Evolutionary conservation across 75 land plant species (phyloP), one percentile per base, ranked within the genome.

Genomic region (Chamaecyparis obtusa): DNA sequence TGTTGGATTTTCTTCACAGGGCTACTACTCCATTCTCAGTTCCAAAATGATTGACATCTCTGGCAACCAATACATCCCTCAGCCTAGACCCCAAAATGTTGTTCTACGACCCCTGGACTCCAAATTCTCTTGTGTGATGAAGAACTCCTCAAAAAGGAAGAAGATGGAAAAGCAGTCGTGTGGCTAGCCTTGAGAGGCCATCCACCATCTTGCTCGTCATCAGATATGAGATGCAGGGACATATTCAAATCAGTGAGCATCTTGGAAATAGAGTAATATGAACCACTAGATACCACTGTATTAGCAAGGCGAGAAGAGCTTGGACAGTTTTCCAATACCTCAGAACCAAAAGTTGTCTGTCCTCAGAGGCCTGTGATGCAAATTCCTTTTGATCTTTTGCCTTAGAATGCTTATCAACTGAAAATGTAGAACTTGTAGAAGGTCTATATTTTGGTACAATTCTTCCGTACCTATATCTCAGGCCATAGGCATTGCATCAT

Each of bases 401-500:
- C n/a, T 93, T 93, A 71, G 97, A 96, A 85, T 94, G 95, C 86
- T 93, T 56, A 82, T 92, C 75, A 2, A 91, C 90, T 14, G 94
- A 91, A 75, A 93, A 96, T 5, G 91, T 91, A 14, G 96, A 95
- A 83, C 95, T 93, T 11, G 94, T 94, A 9, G 95, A 95, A 7
- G 95, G 95, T 48, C 96, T 83, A 86, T 94, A 96, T 85, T 94
- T 94, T 41, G 95, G 94, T 87, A 92, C 88, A 54, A 95, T 93
- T 88, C 96, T 74, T 19, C 96, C 98, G 1, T 96, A 96, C 83
- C 95, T 95, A 85, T 89, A 94, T 24, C 97, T 94, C 48, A 95
- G 93, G 2, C 97, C 95, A 48, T 95, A 95, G n/a, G 97, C 97
- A 86, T 95, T 95, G 94, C 97, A 95, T 16, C 94, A 87, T 7